Evolutionary conservation across 2,329 filamentous ascomycete genomes (phyloP), one percentile per base, ranked within the genome.

Genomic region (Ceratocystis albifundus): DNA sequence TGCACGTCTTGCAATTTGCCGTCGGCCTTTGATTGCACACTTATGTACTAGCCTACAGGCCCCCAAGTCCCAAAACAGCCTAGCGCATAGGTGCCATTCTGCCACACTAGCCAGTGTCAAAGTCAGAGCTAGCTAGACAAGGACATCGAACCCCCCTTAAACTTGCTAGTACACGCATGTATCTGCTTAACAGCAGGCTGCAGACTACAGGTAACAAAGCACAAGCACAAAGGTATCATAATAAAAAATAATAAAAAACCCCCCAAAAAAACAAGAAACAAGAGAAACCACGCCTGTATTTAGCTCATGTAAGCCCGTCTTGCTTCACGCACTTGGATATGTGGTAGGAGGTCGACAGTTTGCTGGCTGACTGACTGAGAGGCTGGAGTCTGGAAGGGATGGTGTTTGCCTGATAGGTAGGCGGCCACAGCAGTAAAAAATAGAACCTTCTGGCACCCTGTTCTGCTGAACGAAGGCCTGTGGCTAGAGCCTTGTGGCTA

Each of bases 91-190:
- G 53, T 59, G 53, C 53, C 25, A 59, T 59, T 59, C 53, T 59
- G 53, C 32, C 53, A 32, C 53, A 30, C 25, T 59, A 32, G 22
- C 53, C 28, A 32, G 53, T 59, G 25, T 59, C 53, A 59, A 59
- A 59, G 12, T 59, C 30, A 4, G 15, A 8, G 53, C 53, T 30
- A 59, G 53, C 25, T 59, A 59, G 30, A 30, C 53, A 59, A 59
- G 53, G 28, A 59, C 53, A 59, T 59, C n/a, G 7, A 30, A 30
- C 15, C 53, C 53, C 53, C 53, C 53, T 59, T 59, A 32, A 59
- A 59, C 17, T 59, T 36, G 53, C n/a, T n/a, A 59, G 53, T 30
- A 3, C 28, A n/a, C 25, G 3, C 28, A 32, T 59, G 53, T 59
- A 59, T 59, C 53, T 59, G 22, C 53, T 20, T 59, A 50, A 22